Evolutionary conservation across 495 filamentous ascomycete species (phyloP).

Genomic region (Annulohypoxylon bovei): DNA sequence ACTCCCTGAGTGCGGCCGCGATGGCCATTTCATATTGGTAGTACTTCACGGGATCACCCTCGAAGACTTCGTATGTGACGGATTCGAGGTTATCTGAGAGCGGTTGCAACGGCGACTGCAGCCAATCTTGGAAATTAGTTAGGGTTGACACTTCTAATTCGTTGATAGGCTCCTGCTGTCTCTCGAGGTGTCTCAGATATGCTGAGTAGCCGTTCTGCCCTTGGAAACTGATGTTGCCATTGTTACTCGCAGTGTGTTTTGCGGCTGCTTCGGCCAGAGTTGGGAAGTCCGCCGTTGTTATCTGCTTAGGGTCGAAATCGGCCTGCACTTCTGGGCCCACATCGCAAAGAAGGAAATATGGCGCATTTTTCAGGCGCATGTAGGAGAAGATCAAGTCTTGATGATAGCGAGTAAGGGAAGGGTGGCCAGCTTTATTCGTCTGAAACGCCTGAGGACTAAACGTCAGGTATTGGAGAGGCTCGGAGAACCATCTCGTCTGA

Average conservation of each 20-base stretch:
- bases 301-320: constrained; percentile 36
- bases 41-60: constrained; percentile 98
- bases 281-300: constrained; percentile 64
- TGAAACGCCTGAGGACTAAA: constrained; percentile 75
- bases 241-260: constrained; percentile 48
- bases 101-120: constrained; percentile 93
- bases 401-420: constrained; percentile 82
- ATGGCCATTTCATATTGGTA: constrained; percentile 93
- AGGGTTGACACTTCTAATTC: constrained; percentile 56
- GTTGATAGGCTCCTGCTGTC: constrained; percentile 73
- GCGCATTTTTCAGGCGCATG: constrained; percentile 81
- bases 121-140: constrained; percentile 79
- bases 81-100: constrained; percentile 96
- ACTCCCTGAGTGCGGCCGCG: constrained; percentile 81
- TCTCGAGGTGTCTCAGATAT: constrained; percentile 86
- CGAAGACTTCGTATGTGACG: constrained; percentile 98
- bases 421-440: constrained; percentile 80
- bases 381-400: constrained; percentile 81
- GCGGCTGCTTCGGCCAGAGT: constrained; percentile 69
- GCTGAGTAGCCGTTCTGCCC: constrained; percentile 68
- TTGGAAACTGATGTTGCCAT: constrained; percentile 30
- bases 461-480: constrained; percentile 84
- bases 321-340: constrained; percentile 67
- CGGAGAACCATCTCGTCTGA: constrained; percentile 92
- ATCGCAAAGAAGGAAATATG: constrained; percentile 83